Percentiles rank a stretch among this genome's conserved stretches.
Evolutionary conservation across 345 rosid species (phyloP).

Genomic region (Cardamine resedifolia): DNA sequence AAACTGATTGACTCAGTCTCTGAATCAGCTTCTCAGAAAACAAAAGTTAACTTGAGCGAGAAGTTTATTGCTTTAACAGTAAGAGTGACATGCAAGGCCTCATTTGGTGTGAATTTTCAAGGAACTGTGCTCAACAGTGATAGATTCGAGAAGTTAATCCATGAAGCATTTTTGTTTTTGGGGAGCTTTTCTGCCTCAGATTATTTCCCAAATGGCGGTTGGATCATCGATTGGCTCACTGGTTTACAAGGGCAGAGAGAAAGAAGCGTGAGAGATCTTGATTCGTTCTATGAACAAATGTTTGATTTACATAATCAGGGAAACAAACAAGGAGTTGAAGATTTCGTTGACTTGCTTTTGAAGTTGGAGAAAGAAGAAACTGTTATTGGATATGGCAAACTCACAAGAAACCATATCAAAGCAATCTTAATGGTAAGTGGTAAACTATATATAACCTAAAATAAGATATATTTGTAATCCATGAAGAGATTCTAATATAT

Average conservation of each 20-base stretch:
- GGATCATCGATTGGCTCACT: conserved; percentile 44
- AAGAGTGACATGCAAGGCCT: conserved; percentile 40
- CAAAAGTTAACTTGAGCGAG: conserved; percentile 31
- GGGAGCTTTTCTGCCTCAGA: conserved; percentile 45
- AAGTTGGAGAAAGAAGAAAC: conserved; percentile 33
- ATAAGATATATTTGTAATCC: not conserved
- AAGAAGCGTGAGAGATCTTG: conserved; percentile 35
- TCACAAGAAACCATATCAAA: conserved; percentile 35
- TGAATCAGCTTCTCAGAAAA: not conserved
- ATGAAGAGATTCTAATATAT: not conserved
- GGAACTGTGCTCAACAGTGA: conserved; percentile 32
- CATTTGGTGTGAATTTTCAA: conserved; percentile 45
- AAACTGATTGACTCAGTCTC: conserved; percentile 35
- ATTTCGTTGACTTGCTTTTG: conserved; percentile 36
- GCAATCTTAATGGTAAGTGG: conserved; percentile 34
- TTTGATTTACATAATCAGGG: conserved; percentile 45
- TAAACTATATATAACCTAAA: not conserved
- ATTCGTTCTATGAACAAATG: conserved; percentile 42
- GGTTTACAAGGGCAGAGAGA: conserved; percentile 37
- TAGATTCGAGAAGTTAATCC: conserved; percentile 35
- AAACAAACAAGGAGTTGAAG: conserved; percentile 30
- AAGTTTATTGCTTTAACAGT: conserved; percentile 32
- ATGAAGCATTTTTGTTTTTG: conserved; percentile 36
- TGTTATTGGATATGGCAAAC: conserved; percentile 15
- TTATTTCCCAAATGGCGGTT: conserved; percentile 43